phyloP scores from a whole-genome alignment of 179 eudicot species.

The Nepenthes alata region DNA sequence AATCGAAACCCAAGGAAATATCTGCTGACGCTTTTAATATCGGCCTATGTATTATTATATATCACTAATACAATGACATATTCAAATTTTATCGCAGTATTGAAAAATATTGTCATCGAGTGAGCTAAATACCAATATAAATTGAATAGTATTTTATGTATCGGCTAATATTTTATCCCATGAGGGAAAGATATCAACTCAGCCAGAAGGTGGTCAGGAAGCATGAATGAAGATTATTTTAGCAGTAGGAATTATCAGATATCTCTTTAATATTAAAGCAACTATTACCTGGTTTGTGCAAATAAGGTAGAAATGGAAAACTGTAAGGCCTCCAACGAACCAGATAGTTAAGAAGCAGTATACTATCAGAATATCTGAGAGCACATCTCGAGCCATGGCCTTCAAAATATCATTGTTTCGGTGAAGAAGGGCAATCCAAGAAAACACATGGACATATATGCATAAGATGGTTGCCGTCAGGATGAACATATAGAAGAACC shows the following conservation, averaged over 20 bases:
- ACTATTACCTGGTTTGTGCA: constrained; percentile 54
- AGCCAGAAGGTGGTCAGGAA: too few relatives aligned
- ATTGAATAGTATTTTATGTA: too few relatives aligned
- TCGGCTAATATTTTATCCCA: too few relatives aligned
- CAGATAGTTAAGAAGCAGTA: constrained; percentile 59
- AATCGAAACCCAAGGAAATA: too few relatives aligned
- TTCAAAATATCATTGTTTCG: constrained; percentile 30
- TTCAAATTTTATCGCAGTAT: too few relatives aligned
- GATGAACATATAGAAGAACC: constrained; percentile 72
- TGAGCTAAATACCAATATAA: too few relatives aligned
- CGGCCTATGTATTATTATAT: too few relatives aligned
- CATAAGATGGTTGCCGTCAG: constrained; percentile 64
- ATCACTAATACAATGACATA: too few relatives aligned
- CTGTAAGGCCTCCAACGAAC: constrained; percentile 67
- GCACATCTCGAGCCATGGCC: constrained; percentile 42
- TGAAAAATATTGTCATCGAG: too few relatives aligned
- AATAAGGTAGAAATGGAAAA: constrained; percentile 59
- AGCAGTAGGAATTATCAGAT: neutral
- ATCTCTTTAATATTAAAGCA: neutral
- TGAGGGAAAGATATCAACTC: too few relatives aligned
- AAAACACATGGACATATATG: constrained; percentile 54
- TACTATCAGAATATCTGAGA: constrained; percentile 38
- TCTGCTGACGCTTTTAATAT: too few relatives aligned
- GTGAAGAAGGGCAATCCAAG: constrained; percentile 43
- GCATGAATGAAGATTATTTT: neutral